Evolutionary conservation across 225 moss, liverwort and hornwort genomes (phyloP).

Genomic region (Physcomitrium patens): DNA sequence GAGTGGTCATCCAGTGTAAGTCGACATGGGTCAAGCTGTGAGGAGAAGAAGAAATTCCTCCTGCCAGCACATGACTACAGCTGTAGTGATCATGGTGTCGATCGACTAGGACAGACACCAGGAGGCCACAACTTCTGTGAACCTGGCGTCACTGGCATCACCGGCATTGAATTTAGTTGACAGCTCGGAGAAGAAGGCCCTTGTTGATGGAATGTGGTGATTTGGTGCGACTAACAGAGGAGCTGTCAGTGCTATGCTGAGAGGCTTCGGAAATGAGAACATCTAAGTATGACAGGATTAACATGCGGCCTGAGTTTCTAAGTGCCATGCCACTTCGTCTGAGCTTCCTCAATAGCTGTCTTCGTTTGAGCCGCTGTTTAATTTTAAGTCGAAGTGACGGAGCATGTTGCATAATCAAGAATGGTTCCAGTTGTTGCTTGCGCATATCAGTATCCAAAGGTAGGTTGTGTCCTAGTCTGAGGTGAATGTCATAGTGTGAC

Average conservation of each 20-base stretch:
- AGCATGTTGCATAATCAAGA: neutral
- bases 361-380: too few species aligned
- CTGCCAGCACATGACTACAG: constrained; percentile 35
- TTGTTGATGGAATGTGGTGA: neutral
- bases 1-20: constrained; percentile 22
- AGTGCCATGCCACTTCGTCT: constrained; percentile 5
- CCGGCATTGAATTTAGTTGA: neutral
- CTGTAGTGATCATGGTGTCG: constrained; percentile 30
- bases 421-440: neutral
- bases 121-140: constrained; percentile 39
- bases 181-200: neutral
- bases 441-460: neutral
- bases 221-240: too few species aligned
- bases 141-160: neutral
- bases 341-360: constrained; percentile 3
- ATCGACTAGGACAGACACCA: neutral
- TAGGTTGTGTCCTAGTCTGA: constrained; percentile 15
- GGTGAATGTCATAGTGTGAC: neutral
- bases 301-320: constrained; percentile 1
- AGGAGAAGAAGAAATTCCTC: neutral
- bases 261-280: constrained; percentile 4
- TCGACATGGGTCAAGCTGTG: constrained; percentile 41
- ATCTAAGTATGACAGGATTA: constrained; percentile 12
- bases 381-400: too few species aligned
- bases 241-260: neutral